Base-by-base conservation (phyloP, 1,284 basidiomycete species). In the Ganoderma meredithae region DNA sequence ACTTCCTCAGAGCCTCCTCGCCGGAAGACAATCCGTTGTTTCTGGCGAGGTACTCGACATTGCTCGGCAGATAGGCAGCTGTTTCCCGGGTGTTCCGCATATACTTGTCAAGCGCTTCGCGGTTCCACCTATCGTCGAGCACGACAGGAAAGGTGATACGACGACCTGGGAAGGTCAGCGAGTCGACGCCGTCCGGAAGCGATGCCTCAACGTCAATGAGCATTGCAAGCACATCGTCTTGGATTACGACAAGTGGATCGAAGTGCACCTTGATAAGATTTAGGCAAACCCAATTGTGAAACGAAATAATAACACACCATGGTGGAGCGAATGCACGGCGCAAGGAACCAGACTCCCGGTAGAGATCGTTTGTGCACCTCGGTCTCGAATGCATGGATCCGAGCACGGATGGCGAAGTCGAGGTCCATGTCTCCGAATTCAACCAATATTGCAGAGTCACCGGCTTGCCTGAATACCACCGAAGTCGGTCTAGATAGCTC, bases 41-140 rank as follows among this genome's bases (percentile, higher is more conserved):
- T 56, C 79, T 81, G 0, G 90, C 89, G 1, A 92, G 82, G 72
- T 92, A 92, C 55, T 89, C 85, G 53, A 90, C 78, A 72, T 93
- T 93, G 76, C 86, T 88, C 0, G 90, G 91, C 0, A 93, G 79
- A 75, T 93, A 93, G 1, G 87, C 86, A 0, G 91, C 90, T 63
- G 84, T 85, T 63, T 84, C 81, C 15, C 90, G 80, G 0, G 81
- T 84, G 0, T 85, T 85, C 4, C 78, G 79, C 84, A 88, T 88
- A 76, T 91, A 92, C 63, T 83, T 81, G 43, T 83, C 75, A 31
- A 91, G 79, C 5, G 90, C 88, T 12, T 87, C 86, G 15, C 80
- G 80, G 62, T 79, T 85, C 84, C 88, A 88, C 12, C 80, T 82
- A 72, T 92, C 90, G 69, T 91, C 86, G 4, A 91, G 83, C 0